A percentile compares a stretch with the other conserved stretches of the same genome.
phyloP scores from a whole-genome alignment of 2,329 filamentous ascomycete genomes.

The Aschersonia sp. region DNA sequence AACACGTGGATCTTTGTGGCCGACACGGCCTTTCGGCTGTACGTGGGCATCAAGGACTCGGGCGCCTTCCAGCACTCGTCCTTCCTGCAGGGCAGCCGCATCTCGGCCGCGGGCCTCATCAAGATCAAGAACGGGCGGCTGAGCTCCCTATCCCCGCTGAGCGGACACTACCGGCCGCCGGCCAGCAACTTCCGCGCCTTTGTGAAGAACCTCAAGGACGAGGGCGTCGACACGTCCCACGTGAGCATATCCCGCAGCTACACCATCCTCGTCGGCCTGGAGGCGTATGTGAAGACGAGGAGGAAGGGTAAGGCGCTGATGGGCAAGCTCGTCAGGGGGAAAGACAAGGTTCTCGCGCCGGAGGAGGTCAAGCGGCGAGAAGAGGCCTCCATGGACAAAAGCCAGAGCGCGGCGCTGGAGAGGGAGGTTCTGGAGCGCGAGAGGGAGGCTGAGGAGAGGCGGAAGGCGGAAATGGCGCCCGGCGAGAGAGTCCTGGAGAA shows the following conservation, averaged over 20 bases:
- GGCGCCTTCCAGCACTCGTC: conserved; percentile 86
- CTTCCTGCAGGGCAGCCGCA: conserved; percentile 70
- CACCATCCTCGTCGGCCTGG: conserved; percentile 66
- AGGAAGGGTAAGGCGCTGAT: conserved; percentile 43
- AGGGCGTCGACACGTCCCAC: conserved; percentile 63
- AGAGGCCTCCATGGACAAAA: conserved; percentile 45
- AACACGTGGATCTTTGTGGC: conserved; percentile 92
- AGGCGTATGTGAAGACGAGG: conserved; percentile 60
- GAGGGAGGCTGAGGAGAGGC: conserved; percentile 14
- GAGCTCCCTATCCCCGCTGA: conserved; percentile 54
- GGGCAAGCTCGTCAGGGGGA: conserved; percentile 33
- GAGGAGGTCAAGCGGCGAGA: conserved; percentile 41
- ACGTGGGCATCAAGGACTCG: conserved; percentile 79
- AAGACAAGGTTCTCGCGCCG: conserved; percentile 46
- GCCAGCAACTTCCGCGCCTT: conserved; percentile 74
- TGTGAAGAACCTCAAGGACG: conserved; percentile 54
- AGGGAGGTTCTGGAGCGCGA: conserved; percentile 26
- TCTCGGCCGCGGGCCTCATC: conserved; percentile 71
- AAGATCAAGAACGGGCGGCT: conserved; percentile 71
- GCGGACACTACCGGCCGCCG: conserved; percentile 76
- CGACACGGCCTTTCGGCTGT: conserved; percentile 72
- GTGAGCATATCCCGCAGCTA: conserved; percentile 73
- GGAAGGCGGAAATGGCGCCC: conserved; percentile 22
- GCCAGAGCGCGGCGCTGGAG: conserved; percentile 40
- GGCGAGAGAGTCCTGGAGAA: conserved; percentile 23